A percentile compares a stretch with the other conserved stretches of the same genome.
phyloP scores from a whole-genome alignment of 345 rosid genomes.

The Eucalyptus guilfoylei region DNA sequence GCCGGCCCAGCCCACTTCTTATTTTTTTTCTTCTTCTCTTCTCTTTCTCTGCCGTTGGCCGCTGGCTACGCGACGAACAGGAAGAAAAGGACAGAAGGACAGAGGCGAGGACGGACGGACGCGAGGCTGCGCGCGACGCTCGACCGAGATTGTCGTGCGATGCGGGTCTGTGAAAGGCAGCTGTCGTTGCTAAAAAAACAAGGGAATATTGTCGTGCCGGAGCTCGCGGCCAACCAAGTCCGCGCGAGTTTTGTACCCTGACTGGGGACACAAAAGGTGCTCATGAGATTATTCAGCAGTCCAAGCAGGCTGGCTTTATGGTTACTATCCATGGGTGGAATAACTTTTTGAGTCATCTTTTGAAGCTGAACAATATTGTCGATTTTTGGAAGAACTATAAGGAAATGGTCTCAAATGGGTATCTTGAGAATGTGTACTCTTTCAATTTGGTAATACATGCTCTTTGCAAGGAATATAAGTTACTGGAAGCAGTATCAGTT shows the following conservation, averaged over 20 bases:
- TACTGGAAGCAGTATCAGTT: slow-evolving; percentile 34
- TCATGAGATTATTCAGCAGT: slow-evolving; percentile 32
- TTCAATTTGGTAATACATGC: slow-evolving; percentile 53
- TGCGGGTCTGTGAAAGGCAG: no score
- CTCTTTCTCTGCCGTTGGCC: no score
- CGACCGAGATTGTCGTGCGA: no score
- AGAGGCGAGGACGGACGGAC: no score
- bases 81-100: no score
- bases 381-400: slow-evolving; percentile 44
- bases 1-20: no score
- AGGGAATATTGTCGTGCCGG: no score
- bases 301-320: slow-evolving; percentile 14
- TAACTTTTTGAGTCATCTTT: slow-evolving; percentile 47
- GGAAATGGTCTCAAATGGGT: slow-evolving; percentile 36
- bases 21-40: no score
- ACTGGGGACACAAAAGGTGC: slow-evolving; percentile 32
- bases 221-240: no score
- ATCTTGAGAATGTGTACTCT: slow-evolving; percentile 49
- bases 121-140: no score
- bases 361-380: slow-evolving; percentile 36
- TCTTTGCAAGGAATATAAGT: slow-evolving; percentile 33
- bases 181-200: no score
- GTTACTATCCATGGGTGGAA: slow-evolving; percentile 63
- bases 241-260: background rate
- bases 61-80: no score